Percentiles rank a stretch among this genome's conserved stretches.
Evolutionary conservation across 1,284 basidiomycete species (phyloP).

Genomic region (Violaceomyces palustris): DNA sequence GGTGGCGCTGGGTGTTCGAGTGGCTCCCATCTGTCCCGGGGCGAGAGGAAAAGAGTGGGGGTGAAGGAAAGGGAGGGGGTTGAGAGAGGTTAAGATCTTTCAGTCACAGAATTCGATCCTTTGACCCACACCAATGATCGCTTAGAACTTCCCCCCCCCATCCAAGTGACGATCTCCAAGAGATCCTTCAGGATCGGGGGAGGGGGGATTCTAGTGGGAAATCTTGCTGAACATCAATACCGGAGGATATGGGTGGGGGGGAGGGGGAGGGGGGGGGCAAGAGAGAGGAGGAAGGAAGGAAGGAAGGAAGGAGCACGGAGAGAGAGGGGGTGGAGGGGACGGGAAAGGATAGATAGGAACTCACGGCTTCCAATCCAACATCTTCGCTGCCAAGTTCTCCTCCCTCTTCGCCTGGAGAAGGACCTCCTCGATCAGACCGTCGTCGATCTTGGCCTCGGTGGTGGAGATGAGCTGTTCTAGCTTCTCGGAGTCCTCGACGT

Average conservation of each 20-base stretch:
- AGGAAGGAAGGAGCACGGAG: too few relatives aligned
- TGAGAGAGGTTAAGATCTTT: too few relatives aligned
- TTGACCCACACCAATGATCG: too few relatives aligned
- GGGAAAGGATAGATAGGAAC: conserved; percentile 56
- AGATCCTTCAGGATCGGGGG: too few relatives aligned
- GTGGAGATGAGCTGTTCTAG: conserved; percentile 69
- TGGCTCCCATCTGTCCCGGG: conserved; percentile 69
- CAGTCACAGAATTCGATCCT: too few relatives aligned
- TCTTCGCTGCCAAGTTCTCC: conserved; percentile 69
- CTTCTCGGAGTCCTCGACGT: conserved; percentile 9
- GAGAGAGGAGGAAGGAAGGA: too few relatives aligned
- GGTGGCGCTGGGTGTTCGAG: conserved; percentile 72
- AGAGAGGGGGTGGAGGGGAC: too few relatives aligned
- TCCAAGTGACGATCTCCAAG: too few relatives aligned
- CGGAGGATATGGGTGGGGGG: too few relatives aligned
- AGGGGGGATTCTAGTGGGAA: too few relatives aligned
- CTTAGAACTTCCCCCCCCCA: too few relatives aligned
- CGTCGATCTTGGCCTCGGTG: conserved; percentile 59
- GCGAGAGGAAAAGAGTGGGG: conserved; percentile 5
- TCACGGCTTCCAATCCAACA: conserved; percentile 94
- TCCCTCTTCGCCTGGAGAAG: conserved; percentile 80
- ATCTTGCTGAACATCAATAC: too few relatives aligned
- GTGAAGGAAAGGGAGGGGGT: conserved; percentile 2
- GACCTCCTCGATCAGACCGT: conserved; percentile 66
- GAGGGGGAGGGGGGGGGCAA: conserved; percentile 1